Percentiles rank a stretch among this genome's conserved stretches.
These are phyloP conservation scores for Malus hybrid DNA, from an alignment of 331 rosid genomes.

Conservation along the genomic window DNA sequence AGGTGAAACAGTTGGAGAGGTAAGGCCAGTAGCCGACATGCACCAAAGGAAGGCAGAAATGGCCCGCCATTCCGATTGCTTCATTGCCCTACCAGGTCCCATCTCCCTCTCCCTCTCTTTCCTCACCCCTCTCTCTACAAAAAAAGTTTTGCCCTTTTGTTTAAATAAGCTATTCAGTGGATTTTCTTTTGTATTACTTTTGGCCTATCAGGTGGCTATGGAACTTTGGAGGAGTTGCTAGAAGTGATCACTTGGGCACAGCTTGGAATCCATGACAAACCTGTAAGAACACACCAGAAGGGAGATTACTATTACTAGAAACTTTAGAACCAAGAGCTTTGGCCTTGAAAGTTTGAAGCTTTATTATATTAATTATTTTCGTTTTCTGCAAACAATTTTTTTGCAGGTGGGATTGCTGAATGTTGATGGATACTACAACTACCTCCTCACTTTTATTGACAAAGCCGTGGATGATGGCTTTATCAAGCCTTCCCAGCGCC, in stretches of 20 bases:
- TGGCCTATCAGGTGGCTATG: slow-evolving; percentile 41
- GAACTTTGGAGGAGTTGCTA: slow-evolving; percentile 52
- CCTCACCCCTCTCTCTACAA: no score
- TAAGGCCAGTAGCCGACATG: slow-evolving; percentile 49
- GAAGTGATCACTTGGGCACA: slow-evolving; percentile 61
- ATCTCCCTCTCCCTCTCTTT: neutral
- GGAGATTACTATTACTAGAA: no score
- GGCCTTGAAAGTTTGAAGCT: neutral
- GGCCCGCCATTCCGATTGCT: slow-evolving; percentile 61
- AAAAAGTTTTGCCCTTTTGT: neutral
- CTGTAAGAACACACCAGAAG: slow-evolving; percentile 24
- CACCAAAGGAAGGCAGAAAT: slow-evolving; percentile 61
- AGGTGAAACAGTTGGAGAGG: slow-evolving; percentile 60
- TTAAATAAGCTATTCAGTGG: neutral
- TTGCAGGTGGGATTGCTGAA: slow-evolving; percentile 50
- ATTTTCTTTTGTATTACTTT: neutral
- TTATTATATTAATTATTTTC: neutral
- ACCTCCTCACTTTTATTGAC: slow-evolving; percentile 46
- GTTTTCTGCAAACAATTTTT: neutral
- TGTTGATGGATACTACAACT: slow-evolving; percentile 53
- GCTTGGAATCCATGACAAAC: slow-evolving; percentile 57
- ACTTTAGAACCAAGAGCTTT: neutral
- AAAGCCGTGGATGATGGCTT: slow-evolving; percentile 58
- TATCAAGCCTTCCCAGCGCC: slow-evolving; percentile 44
- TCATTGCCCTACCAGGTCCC: slow-evolving; percentile 59